phyloP scores from a whole-genome alignment of 306 rosid genomes.

The Sophora flavescens region DNA sequence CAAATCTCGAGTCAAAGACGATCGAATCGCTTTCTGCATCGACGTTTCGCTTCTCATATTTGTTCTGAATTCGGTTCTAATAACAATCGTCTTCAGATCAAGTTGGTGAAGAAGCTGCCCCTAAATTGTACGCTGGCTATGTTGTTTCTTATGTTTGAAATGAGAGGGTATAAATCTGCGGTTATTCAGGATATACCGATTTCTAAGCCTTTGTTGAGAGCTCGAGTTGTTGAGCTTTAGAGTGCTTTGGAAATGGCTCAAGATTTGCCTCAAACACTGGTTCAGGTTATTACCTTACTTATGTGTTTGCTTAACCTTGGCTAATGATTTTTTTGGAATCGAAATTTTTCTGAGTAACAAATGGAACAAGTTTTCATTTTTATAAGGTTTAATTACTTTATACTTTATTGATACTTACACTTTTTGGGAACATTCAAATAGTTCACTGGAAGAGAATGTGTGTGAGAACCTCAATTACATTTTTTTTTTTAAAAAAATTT shows the following conservation, averaged over 20 bases:
- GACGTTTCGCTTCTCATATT: constrained; percentile 83
- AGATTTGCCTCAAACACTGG: constrained; percentile 87
- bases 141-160: constrained; percentile 88
- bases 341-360: no score
- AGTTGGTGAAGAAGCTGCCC: constrained; percentile 83
- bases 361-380: no score
- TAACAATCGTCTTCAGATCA: constrained; percentile 71
- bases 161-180: constrained; percentile 80
- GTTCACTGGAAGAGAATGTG: no score
- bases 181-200: constrained; percentile 94
- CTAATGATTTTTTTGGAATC: no score
- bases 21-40: constrained; percentile 82
- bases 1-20: constrained; percentile 88
- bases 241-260: constrained; percentile 83
- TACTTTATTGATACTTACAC: no score
- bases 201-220: constrained; percentile 77
- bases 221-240: constrained; percentile 81
- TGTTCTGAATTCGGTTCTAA: constrained; percentile 67
- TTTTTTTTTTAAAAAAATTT: no score
- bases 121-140: constrained; percentile 65
- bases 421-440: no score
- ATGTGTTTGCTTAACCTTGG: no score
- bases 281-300: constrained; percentile 53
- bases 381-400: no score
- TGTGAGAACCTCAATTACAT: no score